Evolutionary conservation across 176 grass and related monocot species (phyloP).

Genomic region (Musa acuminata): DNA sequence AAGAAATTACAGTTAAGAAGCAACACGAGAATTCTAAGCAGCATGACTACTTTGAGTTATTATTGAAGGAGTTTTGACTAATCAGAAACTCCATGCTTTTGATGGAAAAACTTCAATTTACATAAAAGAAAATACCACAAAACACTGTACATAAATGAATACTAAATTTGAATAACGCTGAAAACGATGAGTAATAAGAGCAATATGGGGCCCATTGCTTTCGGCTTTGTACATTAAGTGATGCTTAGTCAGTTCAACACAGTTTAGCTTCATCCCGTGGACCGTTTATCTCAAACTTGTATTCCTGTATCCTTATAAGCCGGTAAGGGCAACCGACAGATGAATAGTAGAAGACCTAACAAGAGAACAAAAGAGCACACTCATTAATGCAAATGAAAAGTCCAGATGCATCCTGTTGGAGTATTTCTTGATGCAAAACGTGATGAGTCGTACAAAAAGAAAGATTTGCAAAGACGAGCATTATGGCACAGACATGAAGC

Average conservation of each 20-base stretch:
- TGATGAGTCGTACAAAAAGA: slow-evolving; percentile 74
- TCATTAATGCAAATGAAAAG: slow-evolving; percentile 55
- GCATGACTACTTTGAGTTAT: too few relatives aligned
- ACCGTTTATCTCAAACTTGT: slow-evolving; percentile 99
- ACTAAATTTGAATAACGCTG: too few relatives aligned
- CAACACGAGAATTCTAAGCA: too few relatives aligned
- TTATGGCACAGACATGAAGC: slow-evolving; percentile 80
- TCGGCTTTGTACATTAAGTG: too few relatives aligned
- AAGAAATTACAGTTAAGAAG: too few relatives aligned
- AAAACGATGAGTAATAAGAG: too few relatives aligned
- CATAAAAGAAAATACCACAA: too few relatives aligned
- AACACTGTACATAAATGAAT: too few relatives aligned
- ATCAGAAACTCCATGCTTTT: too few relatives aligned
- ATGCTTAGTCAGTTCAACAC: slow-evolving; percentile 55
- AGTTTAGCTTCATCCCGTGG: slow-evolving; percentile 96
- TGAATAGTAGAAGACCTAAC: slow-evolving; percentile 54
- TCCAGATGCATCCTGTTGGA: slow-evolving; percentile 56
- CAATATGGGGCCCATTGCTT: too few relatives aligned
- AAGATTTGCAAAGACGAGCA: slow-evolving; percentile 79
- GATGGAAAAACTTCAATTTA: too few relatives aligned
- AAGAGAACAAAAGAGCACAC: slow-evolving; percentile 51
- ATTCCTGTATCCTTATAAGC: slow-evolving; percentile 94
- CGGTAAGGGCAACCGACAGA: slow-evolving; percentile 70
- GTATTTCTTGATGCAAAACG: slow-evolving; percentile 86
- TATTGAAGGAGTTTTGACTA: too few relatives aligned